Conservation (phyloP, 208 protist species). For the Trypanosoma grayi region DNA sequence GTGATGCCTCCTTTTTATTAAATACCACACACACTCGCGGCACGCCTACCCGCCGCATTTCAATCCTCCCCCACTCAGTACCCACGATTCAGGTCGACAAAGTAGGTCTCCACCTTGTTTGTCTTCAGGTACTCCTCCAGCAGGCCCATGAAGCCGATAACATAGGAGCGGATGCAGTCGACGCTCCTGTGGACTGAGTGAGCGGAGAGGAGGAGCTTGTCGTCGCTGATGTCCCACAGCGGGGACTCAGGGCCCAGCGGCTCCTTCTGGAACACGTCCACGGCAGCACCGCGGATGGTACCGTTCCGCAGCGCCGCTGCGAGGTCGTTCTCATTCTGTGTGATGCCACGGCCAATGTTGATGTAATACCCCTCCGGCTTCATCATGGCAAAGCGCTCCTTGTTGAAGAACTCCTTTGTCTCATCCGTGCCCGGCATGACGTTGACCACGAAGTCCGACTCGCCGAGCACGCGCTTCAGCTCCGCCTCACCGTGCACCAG, state of each 20-base stretch:
- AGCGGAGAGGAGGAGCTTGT: constrained; percentile 65
- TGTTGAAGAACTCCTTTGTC: constrained; percentile 80
- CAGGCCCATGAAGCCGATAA: no score
- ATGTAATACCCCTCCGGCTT: constrained; percentile 79
- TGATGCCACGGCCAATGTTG: constrained; percentile 81
- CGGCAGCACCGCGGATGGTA: constrained; percentile 64
- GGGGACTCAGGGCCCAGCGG: constrained; percentile 61
- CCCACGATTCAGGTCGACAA: no score
- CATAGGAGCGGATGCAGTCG: no score
- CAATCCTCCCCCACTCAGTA: no score
- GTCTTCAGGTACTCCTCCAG: no score
- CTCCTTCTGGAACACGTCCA: constrained; percentile 84
- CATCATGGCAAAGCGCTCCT: constrained; percentile 70
- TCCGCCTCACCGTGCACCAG: constrained; percentile 41
- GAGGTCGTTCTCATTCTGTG: constrained; percentile 66
- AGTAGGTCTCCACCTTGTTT: no score
- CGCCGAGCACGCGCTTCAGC: constrained; percentile 47
- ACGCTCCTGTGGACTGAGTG: no score
- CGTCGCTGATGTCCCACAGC: constrained; percentile 59
- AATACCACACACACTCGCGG: no score
- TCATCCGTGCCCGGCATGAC: constrained; percentile 68
- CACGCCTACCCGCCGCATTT: no score
- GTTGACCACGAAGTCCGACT: constrained; percentile 83
- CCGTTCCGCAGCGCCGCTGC: constrained; percentile 50
- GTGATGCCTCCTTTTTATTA: no score